Evolutionary conservation across 306 rosid genomes (phyloP), one percentile per base, ranked within the genome.

Genomic region (Albizia julibrissin): DNA sequence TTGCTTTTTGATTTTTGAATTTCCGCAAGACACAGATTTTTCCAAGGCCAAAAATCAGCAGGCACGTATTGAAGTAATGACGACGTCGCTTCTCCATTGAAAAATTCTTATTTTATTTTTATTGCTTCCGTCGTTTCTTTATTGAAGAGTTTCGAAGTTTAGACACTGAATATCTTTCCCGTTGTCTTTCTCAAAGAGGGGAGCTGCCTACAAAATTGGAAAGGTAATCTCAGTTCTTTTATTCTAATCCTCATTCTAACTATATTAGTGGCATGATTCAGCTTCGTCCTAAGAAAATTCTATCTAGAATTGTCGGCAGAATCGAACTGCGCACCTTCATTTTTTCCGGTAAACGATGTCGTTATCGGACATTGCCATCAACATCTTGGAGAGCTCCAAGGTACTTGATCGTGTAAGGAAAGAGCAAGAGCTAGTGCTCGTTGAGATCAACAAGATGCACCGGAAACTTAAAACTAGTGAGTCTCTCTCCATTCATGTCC

Each of bases 401-500:
- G 98, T 89, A 82, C 93, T 95, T 31, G 99, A 95, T 89, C 97
- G 90, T 85, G 78, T 93, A 24, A 85, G 99, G 91, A 93, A 92
- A 86, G 91, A 91, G 8, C 98, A 84, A 49, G 99, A 95, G 76
- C 92, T 87, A 0, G 87, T 93, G 74, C 88, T 95, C 15, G 22
- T 22, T 13, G 97, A 93, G 69, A 95, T 95, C 84, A 95, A 95
- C 85, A 95, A 91, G 89, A 89, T 95, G 81, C 99, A 95, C 76
- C 92, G 88, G 91, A 95, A 92, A 89, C 98, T 95, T 79, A 93
- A 89, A 64, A 8, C 91, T 1, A 84, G 99, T 95, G 8, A 83
- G 83, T 29, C 31, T 85, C 62, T 39, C 26, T 79, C 40, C 56
- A 6, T 33, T 54, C 43, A 49, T n/a, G 27, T 18, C 4, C 43